Base-by-base conservation (phyloP, 805 yeast species). In the Candida ficus region DNA sequence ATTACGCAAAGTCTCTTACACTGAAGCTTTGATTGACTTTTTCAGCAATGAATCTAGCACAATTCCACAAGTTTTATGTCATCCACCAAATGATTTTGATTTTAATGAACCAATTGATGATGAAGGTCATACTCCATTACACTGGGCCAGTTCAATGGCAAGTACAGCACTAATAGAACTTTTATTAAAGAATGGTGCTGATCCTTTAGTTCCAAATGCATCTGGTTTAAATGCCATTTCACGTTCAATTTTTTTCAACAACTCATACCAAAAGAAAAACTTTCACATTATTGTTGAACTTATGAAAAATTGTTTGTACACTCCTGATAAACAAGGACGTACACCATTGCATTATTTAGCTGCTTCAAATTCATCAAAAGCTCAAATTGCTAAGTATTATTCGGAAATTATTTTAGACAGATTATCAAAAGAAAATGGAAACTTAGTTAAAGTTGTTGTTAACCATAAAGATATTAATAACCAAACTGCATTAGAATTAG, bases 131-230 rank as follows among this genome's bases (percentile, higher is more conserved):
- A 80, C 90, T 0, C 76, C 89, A 1, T 67, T 85, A 39, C 95
- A 85, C 58, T 85, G 95, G 95, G 93, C 95, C 0, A 73, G 87
- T 23, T 81, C 93, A 0, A 74, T 85, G 78, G 91, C 86, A 1
- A 75, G 80, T 44, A 55, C 73, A n/a, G 68, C 72, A 7, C 66
- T 83, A 45, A 71, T 82, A 14, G 78, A 78, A 47, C 64, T 78
- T 22, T 56, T 84, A 22, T 50, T 83, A 17, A 65, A 74, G 4
- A 70, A 78, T 44, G 78, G 82, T 20, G 85, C 87, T 3, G 78
- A 80, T 52, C 81, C 83, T 4, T 47, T 74, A 20, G 59, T 65
- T 12, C 63, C 71, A 37, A 78, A 76, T 44, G 63, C 67, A 40
- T 64, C 70, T 33, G 93, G 93, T 0, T 70, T 83, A 59, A 84